These are phyloP conservation scores for Mucor circinelloides DNA, from an alignment of 371 early-diverging fungal genomes.

Conservation along the genomic window DNA sequence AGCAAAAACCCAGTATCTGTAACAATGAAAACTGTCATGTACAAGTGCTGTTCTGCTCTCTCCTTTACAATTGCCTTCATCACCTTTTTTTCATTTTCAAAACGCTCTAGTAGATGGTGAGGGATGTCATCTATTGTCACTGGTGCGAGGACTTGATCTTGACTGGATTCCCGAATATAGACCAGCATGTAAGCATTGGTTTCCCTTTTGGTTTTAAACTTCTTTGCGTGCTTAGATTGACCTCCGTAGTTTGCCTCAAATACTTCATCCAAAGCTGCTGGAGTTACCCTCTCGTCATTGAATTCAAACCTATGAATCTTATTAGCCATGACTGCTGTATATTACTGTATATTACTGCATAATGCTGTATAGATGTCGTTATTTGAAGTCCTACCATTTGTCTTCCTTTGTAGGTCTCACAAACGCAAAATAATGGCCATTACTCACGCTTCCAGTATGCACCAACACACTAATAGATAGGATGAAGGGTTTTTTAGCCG, in stretches of 20 bases:
- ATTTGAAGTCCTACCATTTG: constrained; percentile 59
- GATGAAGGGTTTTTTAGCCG: neutral
- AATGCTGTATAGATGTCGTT: neutral
- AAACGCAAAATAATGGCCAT: constrained; percentile 97
- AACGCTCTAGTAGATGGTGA: constrained; percentile 59
- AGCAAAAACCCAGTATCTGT: constrained; percentile 46
- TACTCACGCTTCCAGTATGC: constrained; percentile 92
- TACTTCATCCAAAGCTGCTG: constrained; percentile 81
- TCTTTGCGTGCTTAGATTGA: constrained; percentile 3
- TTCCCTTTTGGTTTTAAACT: constrained; percentile 58
- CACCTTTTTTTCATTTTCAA: constrained; percentile 52
- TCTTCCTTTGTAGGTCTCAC: constrained; percentile 77
- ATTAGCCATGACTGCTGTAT: neutral
- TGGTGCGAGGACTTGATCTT: constrained; percentile 69
- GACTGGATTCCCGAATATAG: constrained; percentile 78
- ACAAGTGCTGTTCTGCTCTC: constrained; percentile 62
- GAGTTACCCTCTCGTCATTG: constrained; percentile 96
- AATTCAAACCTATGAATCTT: constrained; percentile 74
- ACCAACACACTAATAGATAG: constrained; percentile 78
- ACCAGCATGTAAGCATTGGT: constrained; percentile 98
- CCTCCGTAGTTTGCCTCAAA: constrained; percentile 97
- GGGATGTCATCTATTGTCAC: constrained; percentile 75
- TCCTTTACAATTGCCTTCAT: constrained; percentile 52
- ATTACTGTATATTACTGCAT: neutral
- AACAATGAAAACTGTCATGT: constrained; percentile 46